Evolutionary conservation across 345 rosid genomes (phyloP).

Genomic region (Trapa incisa): DNA sequence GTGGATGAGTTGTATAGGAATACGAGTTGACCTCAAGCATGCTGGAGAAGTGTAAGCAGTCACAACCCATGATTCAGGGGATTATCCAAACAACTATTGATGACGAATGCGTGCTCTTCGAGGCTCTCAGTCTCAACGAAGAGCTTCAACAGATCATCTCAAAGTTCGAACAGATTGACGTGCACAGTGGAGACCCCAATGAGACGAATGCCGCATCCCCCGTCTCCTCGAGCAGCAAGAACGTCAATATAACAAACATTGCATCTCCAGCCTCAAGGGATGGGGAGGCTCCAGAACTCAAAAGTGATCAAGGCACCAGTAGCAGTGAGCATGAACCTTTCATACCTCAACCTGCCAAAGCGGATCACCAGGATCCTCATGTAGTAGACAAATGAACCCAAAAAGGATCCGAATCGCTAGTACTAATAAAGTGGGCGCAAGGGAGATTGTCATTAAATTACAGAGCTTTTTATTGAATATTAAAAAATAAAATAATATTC

Average conservation of each 20-base stretch:
- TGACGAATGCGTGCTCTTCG: conserved; percentile 63
- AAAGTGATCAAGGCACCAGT: not conserved
- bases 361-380: not conserved
- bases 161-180: conserved; percentile 6
- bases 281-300: not conserved
- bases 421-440: not conserved
- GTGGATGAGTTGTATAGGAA: conserved; percentile 15
- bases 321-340: not conserved
- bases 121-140: conserved; percentile 64
- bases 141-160: conserved; percentile 53
- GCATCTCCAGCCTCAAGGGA: not conserved
- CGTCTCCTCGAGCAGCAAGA: not conserved
- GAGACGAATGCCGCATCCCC: not conserved
- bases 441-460: not conserved
- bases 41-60: conserved; percentile 70
- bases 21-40: conserved; percentile 55
- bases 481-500: no score
- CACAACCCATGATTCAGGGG: conserved; percentile 50
- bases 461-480: no score
- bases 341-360: not conserved
- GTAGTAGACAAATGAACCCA: not conserved
- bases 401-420: not conserved
- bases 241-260: not conserved
- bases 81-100: conserved; percentile 62
- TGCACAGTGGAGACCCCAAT: not conserved